These are phyloP conservation scores for Udeniomyces megalosporus DNA, from an alignment of 768 basidiomycete genomes.

Conservation along the genomic window DNA sequence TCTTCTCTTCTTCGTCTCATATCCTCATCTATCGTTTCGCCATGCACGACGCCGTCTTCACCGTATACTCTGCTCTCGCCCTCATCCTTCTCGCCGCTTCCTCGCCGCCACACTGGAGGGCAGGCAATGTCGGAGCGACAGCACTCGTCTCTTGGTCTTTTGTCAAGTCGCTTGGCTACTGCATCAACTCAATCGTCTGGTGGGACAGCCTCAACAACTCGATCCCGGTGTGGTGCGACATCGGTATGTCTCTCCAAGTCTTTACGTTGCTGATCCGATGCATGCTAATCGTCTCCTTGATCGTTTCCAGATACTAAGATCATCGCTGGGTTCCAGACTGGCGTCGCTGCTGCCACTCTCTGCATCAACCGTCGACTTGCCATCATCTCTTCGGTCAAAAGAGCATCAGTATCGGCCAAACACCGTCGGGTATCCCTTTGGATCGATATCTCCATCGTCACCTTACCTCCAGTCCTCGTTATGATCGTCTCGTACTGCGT, in stretches of 20 bases:
- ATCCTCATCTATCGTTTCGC: not conserved
- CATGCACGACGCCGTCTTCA: constrained; percentile 17
- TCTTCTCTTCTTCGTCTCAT: not conserved
- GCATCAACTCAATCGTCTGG: constrained; percentile 50
- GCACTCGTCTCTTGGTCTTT: constrained; percentile 51
- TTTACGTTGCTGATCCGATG: too few relatives aligned
- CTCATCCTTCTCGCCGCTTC: constrained; percentile 43
- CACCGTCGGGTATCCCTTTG: not conserved
- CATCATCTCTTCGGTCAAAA: constrained; percentile 33
- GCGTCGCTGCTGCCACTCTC: constrained; percentile 40
- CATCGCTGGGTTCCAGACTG: constrained; percentile 35
- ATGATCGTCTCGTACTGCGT: constrained; percentile 1
- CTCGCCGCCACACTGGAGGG: constrained; percentile 53
- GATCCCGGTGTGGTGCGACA: constrained; percentile 58
- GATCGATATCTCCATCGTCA: constrained; percentile 1
- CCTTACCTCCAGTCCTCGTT: not conserved
- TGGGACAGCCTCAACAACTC: constrained; percentile 35
- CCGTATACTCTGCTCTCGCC: constrained; percentile 14
- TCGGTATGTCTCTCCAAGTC: constrained; percentile 48
- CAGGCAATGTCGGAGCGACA: constrained; percentile 55
- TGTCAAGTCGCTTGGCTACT: constrained; percentile 32
- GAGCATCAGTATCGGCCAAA: constrained; percentile 27
- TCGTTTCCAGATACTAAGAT: constrained; percentile 39
- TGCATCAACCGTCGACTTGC: constrained; percentile 48
- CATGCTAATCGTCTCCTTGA: too few relatives aligned